These are phyloP conservation scores for Nitzschia sp. DNA, from an alignment of 108 stramenopile species.

Conservation along the genomic window DNA sequence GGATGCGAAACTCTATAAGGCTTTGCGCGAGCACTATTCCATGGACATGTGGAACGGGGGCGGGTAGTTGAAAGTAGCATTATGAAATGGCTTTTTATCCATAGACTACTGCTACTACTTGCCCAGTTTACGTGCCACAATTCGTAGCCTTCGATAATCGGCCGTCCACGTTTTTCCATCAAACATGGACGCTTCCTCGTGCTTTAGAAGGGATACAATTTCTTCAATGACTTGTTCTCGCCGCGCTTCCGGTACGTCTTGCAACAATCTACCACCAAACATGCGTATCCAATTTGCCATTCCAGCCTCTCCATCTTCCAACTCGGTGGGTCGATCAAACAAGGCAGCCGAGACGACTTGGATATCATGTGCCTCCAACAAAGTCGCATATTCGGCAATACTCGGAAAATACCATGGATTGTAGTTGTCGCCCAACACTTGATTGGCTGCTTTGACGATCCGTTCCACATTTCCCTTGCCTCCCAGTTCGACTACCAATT, in stretches of 20 bases:
- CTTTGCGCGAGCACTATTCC: no score
- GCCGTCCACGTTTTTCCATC: constrained; percentile 29
- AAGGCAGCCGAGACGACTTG: constrained; percentile 28
- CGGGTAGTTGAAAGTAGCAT: no score
- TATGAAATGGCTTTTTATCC: no score
- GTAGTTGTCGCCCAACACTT: neutral
- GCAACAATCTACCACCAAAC: constrained; percentile 38
- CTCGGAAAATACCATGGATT: constrained; percentile 48
- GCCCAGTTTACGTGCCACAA: constrained; percentile 29
- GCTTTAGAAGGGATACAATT: constrained; percentile 3
- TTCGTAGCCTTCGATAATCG: constrained; percentile 47
- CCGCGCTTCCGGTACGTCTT: constrained; percentile 3
- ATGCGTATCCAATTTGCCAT: constrained; percentile 41
- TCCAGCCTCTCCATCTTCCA: constrained; percentile 31
- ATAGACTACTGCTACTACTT: no score
- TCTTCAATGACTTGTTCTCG: constrained; percentile 18
- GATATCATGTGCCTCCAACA: constrained; percentile 45
- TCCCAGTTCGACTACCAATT: constrained; percentile 64
- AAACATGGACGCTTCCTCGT: neutral
- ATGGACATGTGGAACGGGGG: no score
- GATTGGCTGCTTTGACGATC: constrained; percentile 32
- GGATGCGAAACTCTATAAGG: no score
- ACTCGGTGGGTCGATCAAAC: constrained; percentile 37
- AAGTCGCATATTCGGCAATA: constrained; percentile 33
- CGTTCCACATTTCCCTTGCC: constrained; percentile 53